Conservation (phyloP, 805 yeast species). For the Schizosaccharomyces lindneri region DNA sequence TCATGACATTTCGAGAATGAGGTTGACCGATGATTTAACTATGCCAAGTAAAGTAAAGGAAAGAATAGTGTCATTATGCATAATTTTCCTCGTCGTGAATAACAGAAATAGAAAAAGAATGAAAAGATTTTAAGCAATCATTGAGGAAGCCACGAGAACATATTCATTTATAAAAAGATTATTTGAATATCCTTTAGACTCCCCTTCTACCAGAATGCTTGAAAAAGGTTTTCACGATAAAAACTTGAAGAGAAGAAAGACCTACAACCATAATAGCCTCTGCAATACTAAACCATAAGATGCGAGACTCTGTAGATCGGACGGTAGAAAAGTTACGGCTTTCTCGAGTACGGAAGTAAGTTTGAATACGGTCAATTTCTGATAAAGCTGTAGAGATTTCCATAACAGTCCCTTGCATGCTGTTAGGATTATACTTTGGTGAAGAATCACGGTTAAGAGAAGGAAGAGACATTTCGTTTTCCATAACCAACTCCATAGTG, state of each 20-base stretch:
- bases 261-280: slow-evolving; percentile 54
- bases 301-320: slow-evolving; percentile 48
- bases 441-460: slow-evolving; percentile 5
- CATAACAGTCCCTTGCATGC: slow-evolving; percentile 13
- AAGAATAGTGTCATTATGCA: too few relatives aligned
- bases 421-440: slow-evolving; percentile 7
- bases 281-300: slow-evolving; percentile 48
- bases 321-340: slow-evolving; percentile 79
- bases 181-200: not conserved
- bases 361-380: slow-evolving; percentile 19
- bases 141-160: not conserved
- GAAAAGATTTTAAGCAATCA: not conserved
- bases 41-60: too few relatives aligned
- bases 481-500: slow-evolving; percentile 60
- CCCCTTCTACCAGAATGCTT: slow-evolving; percentile 14
- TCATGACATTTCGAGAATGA: too few relatives aligned
- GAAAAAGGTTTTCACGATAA: slow-evolving; percentile 64
- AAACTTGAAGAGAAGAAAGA: slow-evolving; percentile 51
- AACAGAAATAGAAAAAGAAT: too few relatives aligned
- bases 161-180: not conserved
- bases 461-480: slow-evolving; percentile 23
- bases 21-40: too few relatives aligned
- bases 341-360: slow-evolving; percentile 73
- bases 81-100: too few relatives aligned
- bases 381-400: slow-evolving; percentile 11